phyloP scores from a whole-genome alignment of 1,139 yeast species.

The Magnusiomyces magnusii region DNA sequence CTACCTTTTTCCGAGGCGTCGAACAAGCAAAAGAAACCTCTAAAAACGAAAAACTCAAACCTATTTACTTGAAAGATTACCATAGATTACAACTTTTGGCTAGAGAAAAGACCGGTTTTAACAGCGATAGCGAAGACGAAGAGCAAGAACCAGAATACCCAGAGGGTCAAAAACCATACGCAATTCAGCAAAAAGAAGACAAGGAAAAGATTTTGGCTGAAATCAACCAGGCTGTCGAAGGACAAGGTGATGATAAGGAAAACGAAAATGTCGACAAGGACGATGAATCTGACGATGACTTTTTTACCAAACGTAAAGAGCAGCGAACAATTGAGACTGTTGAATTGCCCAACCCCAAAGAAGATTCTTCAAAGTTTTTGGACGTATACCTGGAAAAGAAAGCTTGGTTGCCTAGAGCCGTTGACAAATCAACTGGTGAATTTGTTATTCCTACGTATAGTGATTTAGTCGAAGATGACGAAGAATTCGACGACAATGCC shows the following conservation, averaged over 20 bases:
- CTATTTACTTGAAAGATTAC: constrained; percentile 84
- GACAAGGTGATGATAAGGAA: constrained; percentile 38
- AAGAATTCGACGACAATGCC: constrained; percentile 85
- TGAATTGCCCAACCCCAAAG: constrained; percentile 62
- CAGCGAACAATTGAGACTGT: constrained; percentile 31
- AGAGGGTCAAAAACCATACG: constrained; percentile 56
- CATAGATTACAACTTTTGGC: constrained; percentile 74
- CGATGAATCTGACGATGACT: constrained; percentile 45
- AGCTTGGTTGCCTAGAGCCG: constrained; percentile 79
- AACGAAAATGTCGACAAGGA: constrained; percentile 31
- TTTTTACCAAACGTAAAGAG: constrained; percentile 49
- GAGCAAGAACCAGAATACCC: constrained; percentile 26
- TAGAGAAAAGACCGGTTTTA: constrained; percentile 41
- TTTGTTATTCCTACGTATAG: constrained; percentile 47
- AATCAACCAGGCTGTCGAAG: constrained; percentile 55
- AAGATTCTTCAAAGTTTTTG: constrained; percentile 60
- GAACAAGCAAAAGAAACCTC: constrained; percentile 21
- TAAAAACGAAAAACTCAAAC: constrained; percentile 42
- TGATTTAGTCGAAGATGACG: constrained; percentile 55
- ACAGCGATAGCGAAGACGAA: constrained; percentile 39
- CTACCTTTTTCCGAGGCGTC: constrained; percentile 55
- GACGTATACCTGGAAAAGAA: constrained; percentile 62
- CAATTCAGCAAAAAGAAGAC: constrained; percentile 67
- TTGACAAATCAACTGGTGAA: constrained; percentile 41
- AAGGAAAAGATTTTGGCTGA: constrained; percentile 63